Percentiles rank a stretch among this genome's conserved stretches.
Conservation (phyloP, 768 basidiomycete species). For the Phylloporus arenicola region DNA sequence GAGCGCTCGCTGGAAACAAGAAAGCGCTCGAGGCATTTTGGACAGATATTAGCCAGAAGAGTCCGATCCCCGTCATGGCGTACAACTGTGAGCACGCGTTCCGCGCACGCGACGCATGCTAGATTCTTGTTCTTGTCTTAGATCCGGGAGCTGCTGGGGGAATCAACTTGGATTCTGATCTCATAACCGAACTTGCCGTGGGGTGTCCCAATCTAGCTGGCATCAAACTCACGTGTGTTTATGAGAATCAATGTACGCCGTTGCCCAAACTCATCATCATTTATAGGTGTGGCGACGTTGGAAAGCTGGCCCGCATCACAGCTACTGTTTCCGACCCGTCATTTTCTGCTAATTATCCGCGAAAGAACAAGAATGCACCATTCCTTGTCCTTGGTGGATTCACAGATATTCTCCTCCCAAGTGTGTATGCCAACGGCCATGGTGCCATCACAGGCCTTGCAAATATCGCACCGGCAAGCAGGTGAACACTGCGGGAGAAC, state of each 20-base stretch:
- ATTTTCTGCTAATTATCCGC: slow-evolving; percentile 58
- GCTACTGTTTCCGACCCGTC: slow-evolving; percentile 53
- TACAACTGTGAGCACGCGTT: slow-evolving; percentile 65
- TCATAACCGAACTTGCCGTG: slow-evolving; percentile 73
- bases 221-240: slow-evolving; percentile 80
- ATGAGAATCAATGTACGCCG: not conserved
- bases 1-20: slow-evolving; percentile 55
- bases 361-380: slow-evolving; percentile 57
- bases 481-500: not conserved
- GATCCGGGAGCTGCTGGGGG: slow-evolving; percentile 86
- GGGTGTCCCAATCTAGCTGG: slow-evolving; percentile 77
- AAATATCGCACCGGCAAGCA: slow-evolving; percentile 70
- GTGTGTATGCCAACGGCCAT: slow-evolving; percentile 66
- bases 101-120: not conserved
- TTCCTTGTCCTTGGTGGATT: slow-evolving; percentile 88
- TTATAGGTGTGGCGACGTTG: slow-evolving; percentile 81
- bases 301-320: slow-evolving; percentile 82
- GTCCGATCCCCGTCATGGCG: slow-evolving; percentile 81
- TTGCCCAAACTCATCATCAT: slow-evolving; percentile 5
- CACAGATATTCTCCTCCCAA: slow-evolving; percentile 75
- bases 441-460: slow-evolving; percentile 90
- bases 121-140: slow-evolving; percentile 24
- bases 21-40: slow-evolving; percentile 75
- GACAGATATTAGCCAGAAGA: slow-evolving; percentile 69
- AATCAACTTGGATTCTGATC: slow-evolving; percentile 86